A percentile compares a stretch with the other conserved stretches of the same genome.
Evolutionary conservation across 495 filamentous ascomycete genomes (phyloP).

Genomic region (Rusavskia elegans): DNA sequence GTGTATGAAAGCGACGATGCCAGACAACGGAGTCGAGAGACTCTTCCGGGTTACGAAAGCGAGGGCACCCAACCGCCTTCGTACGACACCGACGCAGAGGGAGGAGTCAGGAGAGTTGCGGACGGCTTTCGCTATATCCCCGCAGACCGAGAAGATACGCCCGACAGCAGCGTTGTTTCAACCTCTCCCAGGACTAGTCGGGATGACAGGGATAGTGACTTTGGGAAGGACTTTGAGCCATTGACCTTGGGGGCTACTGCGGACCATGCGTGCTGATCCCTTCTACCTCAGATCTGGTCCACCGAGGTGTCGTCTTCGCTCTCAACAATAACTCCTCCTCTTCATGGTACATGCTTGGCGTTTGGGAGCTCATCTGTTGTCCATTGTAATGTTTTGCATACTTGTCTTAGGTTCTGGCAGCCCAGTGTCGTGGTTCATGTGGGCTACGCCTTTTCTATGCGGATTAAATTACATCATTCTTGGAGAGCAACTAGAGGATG

Average conservation of each 20-base stretch:
- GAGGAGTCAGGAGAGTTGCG: conserved; percentile 1
- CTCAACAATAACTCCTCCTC: too few species aligned
- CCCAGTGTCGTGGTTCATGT: not conserved
- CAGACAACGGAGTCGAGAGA: conserved; percentile 10
- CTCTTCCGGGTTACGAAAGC: conserved; percentile 14
- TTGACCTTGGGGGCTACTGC: conserved; percentile 4
- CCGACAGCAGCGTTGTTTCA: conserved; percentile 14
- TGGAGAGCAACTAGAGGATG: not conserved
- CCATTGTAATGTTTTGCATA: not conserved
- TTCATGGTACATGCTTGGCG: not conserved
- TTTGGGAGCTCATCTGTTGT: not conserved
- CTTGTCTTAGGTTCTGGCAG: not conserved
- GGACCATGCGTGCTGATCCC: not conserved
- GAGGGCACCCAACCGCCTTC: conserved; percentile 13
- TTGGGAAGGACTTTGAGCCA: conserved; percentile 13
- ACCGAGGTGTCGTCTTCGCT: too few species aligned
- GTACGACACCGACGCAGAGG: conserved; percentile 6
- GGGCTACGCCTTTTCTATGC: not conserved
- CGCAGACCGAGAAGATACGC: conserved; percentile 9
- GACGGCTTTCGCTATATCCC: conserved; percentile 5
- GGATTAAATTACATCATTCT: not conserved
- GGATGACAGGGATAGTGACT: conserved; percentile 13
- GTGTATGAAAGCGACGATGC: conserved; percentile 6
- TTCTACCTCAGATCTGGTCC: not conserved
- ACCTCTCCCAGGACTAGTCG: conserved; percentile 16